Base-by-base conservation (phyloP, 2,329 filamentous ascomycete genomes). In the Aspergillus luchuensis region DNA sequence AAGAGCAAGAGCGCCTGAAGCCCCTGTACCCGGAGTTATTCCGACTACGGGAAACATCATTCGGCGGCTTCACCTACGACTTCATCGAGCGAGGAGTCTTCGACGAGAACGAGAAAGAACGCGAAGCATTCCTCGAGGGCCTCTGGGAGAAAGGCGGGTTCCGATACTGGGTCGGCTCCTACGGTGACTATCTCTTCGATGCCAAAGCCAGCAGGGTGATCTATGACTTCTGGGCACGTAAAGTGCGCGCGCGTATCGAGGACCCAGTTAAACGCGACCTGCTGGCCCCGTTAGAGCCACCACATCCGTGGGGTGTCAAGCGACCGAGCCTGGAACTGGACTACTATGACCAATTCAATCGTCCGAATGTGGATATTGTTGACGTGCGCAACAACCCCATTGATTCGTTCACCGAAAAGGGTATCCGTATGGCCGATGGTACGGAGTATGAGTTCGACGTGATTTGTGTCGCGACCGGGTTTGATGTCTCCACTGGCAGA, bases 21-120 rank as follows among this genome's bases (percentile, higher is more conserved):
- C 65, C 63, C 7, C 73, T 71, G 38, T 85, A 85, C 53, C 78
- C 75, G 0, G 75, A 82, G 54, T 75, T 89, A 2, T 89, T 86
- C 69, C 74, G 74, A 28, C 72, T 77, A 36, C 82, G 86, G 2
- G 78, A 82, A 66, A 82, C 71, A 19, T 84, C 73, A 36, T 88
- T 87, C 66, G 82, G 79, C 1, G 87, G 87, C 0, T 87, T 90
- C 69, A 72, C 79, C 4, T 89, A 85, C 63, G 83, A 85, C 64
- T 84, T 80, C 66, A 65, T 76, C 5, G 77, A 86, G 67, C 82
- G 81, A 60, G 81, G 82, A 45, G 86, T 85, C 0, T 84, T 84
- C 50, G 84, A 86, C 56, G 84, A 84, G 56, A 77, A 75, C 0
- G 75, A 79, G 0, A 82, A 83, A 48, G 77, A 84, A 54, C 80